phyloP scores from a whole-genome alignment of 331 rosid species.

The Malus hybrid region DNA sequence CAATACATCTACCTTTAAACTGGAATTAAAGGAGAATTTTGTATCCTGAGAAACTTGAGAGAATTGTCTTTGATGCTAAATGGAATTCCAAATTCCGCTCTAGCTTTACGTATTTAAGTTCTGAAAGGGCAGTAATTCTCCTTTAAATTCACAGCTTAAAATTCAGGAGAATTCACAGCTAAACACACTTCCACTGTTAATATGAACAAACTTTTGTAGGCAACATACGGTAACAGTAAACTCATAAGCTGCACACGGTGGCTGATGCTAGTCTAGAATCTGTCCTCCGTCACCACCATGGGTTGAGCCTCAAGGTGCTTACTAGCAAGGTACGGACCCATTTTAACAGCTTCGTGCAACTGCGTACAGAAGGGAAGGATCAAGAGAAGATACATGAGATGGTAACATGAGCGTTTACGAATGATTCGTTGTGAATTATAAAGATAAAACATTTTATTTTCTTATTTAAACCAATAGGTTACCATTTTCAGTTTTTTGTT shows the following conservation, averaged over 20 bases:
- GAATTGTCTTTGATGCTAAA: background rate
- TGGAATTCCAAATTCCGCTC: background rate
- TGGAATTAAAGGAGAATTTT: no score
- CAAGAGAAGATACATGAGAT: background rate
- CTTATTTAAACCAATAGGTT: background rate
- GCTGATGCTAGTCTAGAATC: constrained; percentile 38
- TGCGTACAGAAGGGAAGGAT: constrained; percentile 26
- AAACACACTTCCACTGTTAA: background rate
- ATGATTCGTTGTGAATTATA: background rate
- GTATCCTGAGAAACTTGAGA: background rate
- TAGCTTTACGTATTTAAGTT: background rate
- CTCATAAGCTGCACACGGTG: background rate
- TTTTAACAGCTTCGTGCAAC: constrained; percentile 65
- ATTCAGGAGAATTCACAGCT: background rate
- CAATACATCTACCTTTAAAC: no score
- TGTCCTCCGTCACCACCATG: constrained; percentile 62
- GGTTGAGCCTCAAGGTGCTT: constrained; percentile 70
- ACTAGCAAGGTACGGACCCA: constrained; percentile 66
- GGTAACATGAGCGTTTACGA: background rate
- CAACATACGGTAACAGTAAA: background rate
- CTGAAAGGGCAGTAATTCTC: no score
- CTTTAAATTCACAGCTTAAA: background rate
- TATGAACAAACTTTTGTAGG: background rate
- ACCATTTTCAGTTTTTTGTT: background rate
- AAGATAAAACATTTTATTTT: background rate